Percentiles rank a stretch among this genome's conserved stretches.
Evolutionary conservation across 2,329 filamentous ascomycete species (phyloP).

Genomic region (Cryphonectria nitschkei): DNA sequence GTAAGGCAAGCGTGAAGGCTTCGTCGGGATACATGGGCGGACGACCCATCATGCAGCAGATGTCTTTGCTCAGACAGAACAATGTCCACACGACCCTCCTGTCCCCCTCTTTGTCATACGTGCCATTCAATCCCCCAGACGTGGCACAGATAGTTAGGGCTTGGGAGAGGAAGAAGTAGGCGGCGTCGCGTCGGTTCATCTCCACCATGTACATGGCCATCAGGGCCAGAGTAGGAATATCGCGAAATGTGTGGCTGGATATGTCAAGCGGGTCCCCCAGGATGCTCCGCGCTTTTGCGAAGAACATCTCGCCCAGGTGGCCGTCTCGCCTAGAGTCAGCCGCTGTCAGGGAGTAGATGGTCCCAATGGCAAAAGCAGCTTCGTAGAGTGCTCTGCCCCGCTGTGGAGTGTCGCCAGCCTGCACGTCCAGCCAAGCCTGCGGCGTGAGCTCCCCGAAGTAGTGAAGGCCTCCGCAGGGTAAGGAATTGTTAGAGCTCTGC

Average conservation of each 20-base stretch:
- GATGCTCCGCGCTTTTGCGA: slow-evolving; percentile 47
- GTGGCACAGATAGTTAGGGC: slow-evolving; percentile 54
- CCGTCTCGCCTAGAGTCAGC: slow-evolving; percentile 37
- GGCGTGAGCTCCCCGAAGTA: slow-evolving; percentile 43
- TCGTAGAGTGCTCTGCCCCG: slow-evolving; percentile 51
- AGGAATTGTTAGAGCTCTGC: slow-evolving; percentile 47
- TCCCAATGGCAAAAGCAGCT: slow-evolving; percentile 48
- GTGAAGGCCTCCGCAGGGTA: slow-evolving; percentile 53
- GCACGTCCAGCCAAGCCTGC: slow-evolving; percentile 27
- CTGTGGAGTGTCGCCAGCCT: slow-evolving; percentile 7
- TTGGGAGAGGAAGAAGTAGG: slow-evolving; percentile 51
- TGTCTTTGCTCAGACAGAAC: slow-evolving; percentile 52
- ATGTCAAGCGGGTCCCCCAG: slow-evolving; percentile 53
- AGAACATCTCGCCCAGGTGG: slow-evolving; percentile 48
- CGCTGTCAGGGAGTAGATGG: slow-evolving; percentile 38
- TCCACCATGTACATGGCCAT: slow-evolving; percentile 55
- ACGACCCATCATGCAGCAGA: slow-evolving; percentile 54
- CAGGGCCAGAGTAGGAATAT: slow-evolving; percentile 49
- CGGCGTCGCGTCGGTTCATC: slow-evolving; percentile 52
- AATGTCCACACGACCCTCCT: slow-evolving; percentile 57
- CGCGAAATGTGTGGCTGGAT: slow-evolving; percentile 44
- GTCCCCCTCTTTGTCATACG: slow-evolving; percentile 45
- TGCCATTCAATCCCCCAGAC: slow-evolving; percentile 52
- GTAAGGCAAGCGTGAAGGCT: slow-evolving; percentile 48
- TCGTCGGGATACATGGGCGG: slow-evolving; percentile 52